These are phyloP conservation scores for Elongisporangium anandrum DNA, from an alignment of 352 stramenopile species.

Conservation along the genomic window DNA sequence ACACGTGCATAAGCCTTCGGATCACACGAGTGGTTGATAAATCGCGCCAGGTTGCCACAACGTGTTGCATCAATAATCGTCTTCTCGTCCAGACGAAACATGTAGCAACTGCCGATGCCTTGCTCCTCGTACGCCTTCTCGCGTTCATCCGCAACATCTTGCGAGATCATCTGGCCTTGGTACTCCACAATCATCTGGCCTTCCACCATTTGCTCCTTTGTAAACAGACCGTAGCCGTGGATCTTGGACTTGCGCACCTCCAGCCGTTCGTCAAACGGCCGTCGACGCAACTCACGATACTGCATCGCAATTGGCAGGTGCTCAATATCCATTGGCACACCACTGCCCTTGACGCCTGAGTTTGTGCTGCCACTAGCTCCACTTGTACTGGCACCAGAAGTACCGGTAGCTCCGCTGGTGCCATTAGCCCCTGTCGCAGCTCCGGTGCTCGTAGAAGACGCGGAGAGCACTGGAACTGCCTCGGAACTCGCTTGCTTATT, in stretches of 20 bases:
- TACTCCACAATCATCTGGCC: constrained; percentile 98
- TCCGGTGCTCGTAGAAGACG: not conserved
- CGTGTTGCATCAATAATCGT: constrained; percentile 94
- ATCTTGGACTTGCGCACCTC: constrained; percentile 93
- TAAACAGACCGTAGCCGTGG: constrained; percentile 96
- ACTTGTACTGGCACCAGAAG: constrained; percentile 5
- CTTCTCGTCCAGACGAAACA: constrained; percentile 95
- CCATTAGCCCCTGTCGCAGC: constrained; percentile 9
- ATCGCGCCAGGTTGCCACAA: constrained; percentile 91
- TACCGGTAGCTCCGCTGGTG: constrained; percentile 8
- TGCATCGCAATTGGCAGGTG: constrained; percentile 85
- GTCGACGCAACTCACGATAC: constrained; percentile 90
- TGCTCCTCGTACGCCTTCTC: constrained; percentile 93
- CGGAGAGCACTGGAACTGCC: constrained; percentile 4
- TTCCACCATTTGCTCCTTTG: constrained; percentile 86
- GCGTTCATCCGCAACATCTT: constrained; percentile 89
- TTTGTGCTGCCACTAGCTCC: constrained; percentile 7
- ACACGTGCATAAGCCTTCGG: constrained; percentile 94
- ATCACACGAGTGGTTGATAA: constrained; percentile 96
- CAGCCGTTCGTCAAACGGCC: constrained; percentile 89
- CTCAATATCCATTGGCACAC: constrained; percentile 71
- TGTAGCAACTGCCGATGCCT: constrained; percentile 95
- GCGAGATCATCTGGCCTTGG: constrained; percentile 91
- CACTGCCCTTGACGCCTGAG: constrained; percentile 13
- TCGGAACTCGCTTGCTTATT: constrained; percentile 45